Evolutionary conservation across 352 stramenopile genomes (phyloP).

Genomic region (Pythium angustatum): DNA sequence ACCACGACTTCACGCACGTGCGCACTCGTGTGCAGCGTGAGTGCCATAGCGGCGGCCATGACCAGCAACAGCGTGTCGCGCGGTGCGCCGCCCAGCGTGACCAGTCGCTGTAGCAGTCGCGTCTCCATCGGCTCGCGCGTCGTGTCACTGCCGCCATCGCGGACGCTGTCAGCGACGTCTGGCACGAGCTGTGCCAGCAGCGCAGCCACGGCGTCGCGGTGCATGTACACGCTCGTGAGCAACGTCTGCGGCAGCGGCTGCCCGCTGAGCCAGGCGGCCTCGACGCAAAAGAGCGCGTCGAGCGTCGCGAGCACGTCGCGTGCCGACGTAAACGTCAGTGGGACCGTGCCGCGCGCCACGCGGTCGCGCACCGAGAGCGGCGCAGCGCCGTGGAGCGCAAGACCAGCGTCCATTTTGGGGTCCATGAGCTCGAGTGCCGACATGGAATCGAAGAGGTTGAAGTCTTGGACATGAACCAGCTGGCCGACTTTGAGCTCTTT

Average conservation of each 20-base stretch:
- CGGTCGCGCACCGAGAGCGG: slow-evolving; percentile 58
- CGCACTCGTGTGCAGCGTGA: slow-evolving; percentile 75
- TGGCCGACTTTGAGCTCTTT: slow-evolving; percentile 84
- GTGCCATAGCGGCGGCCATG: slow-evolving; percentile 66
- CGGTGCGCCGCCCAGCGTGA: slow-evolving; percentile 17
- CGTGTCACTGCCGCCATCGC: neutral
- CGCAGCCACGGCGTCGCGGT: slow-evolving; percentile 69
- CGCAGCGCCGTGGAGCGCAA: slow-evolving; percentile 61
- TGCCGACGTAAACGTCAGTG: slow-evolving; percentile 64
- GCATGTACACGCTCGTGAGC: slow-evolving; percentile 89
- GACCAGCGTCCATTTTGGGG: slow-evolving; percentile 93
- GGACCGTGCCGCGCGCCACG: slow-evolving; percentile 39
- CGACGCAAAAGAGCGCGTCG: slow-evolving; percentile 72
- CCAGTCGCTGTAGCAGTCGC: slow-evolving; percentile 33
- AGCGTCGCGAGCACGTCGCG: slow-evolving; percentile 74
- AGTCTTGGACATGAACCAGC: slow-evolving; percentile 74
- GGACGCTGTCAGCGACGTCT: neutral
- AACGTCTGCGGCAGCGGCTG: slow-evolving; percentile 87
- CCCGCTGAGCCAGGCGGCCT: slow-evolving; percentile 83
- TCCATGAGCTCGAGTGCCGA: slow-evolving; percentile 94
- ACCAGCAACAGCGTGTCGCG: slow-evolving; percentile 69
- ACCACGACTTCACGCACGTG: slow-evolving; percentile 83
- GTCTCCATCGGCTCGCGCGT: slow-evolving; percentile 29
- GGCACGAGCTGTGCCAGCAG: slow-evolving; percentile 54
- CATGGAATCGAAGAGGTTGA: slow-evolving; percentile 95